Base-by-base conservation (phyloP, 1,139 yeast genomes). In the Suhomyces bolitotheri region DNA sequence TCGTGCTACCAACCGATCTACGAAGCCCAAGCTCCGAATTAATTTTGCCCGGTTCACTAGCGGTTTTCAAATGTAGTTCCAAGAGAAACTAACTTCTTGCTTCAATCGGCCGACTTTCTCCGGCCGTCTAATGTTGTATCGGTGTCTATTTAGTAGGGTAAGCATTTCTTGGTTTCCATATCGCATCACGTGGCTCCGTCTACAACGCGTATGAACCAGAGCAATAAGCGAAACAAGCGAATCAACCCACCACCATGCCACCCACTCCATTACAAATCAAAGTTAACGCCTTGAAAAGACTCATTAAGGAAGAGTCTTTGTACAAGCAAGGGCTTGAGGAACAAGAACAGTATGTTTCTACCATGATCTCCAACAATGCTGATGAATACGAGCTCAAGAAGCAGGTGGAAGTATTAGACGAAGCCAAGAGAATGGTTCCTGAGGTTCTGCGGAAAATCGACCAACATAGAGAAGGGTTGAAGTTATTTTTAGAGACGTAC, bases 201-300 rank as follows among this genome's bases (percentile, higher is more conserved):
- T n/a, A n/a, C n/a, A n/a, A n/a, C n/a, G n/a, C n/a, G n/a, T n/a
- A n/a, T n/a, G n/a, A n/a, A n/a, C n/a, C n/a, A n/a, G n/a, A n/a
- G n/a, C n/a, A n/a, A n/a, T n/a, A n/a, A n/a, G n/a, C n/a, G n/a
- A n/a, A n/a, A n/a, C n/a, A n/a, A n/a, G n/a, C n/a, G n/a, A n/a
- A n/a, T n/a, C n/a, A n/a, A n/a, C 6, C 20, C 27, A 19, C 12
- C 23, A 46, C 21, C 33, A 88, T 86, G 90, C 76, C 90, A 2
- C 96, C 96, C 29, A 68, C 89, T 2, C 80, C 75, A 44, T 60
- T 86, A 36, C 86, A 84, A 50, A 87, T 89, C 60, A 88, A 88
- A 53, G 71, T 77, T 33, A 78, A 76, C 45, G 94, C 96, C 3
- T 68, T 89, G 35, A 75, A 76, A 45, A 72, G 96, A 43, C 70